These are phyloP conservation scores for Alisma plantagoaquatica DNA, from an alignment of 106 monocot species.

Conservation along the genomic window DNA sequence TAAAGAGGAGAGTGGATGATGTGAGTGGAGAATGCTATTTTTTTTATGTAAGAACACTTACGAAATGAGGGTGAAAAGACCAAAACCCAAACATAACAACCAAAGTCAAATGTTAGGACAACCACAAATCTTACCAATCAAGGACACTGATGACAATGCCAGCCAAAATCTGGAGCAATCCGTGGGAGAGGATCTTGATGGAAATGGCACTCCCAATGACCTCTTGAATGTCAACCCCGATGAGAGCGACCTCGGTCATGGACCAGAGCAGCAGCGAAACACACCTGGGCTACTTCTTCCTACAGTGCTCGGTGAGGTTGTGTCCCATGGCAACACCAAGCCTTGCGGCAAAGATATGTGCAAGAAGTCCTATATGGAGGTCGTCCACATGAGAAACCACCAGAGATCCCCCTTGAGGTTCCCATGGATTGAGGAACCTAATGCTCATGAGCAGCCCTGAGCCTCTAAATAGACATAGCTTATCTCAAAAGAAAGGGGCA, in stretches of 20 bases:
- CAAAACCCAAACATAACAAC: not conserved
- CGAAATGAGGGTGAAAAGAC: not conserved
- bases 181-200: constrained; percentile 50
- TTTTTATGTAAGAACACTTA: not conserved
- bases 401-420: constrained; percentile 68
- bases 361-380: constrained; percentile 55
- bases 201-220: constrained; percentile 80
- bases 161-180: constrained; percentile 48
- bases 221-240: constrained; percentile 77
- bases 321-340: constrained; percentile 60
- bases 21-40: not conserved
- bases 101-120: not conserved
- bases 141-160: constrained; percentile 62
- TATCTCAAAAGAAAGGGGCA: constrained; percentile 44
- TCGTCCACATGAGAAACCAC: constrained; percentile 65
- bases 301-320: constrained; percentile 67
- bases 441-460: constrained; percentile 82
- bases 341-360: constrained; percentile 55
- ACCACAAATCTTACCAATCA: constrained; percentile 42
- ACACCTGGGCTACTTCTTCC: constrained; percentile 69
- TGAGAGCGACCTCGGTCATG: constrained; percentile 68
- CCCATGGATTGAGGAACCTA: constrained; percentile 69
- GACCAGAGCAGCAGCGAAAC: constrained; percentile 48
- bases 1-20: not conserved
- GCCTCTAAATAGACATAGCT: constrained; percentile 71